These are phyloP conservation scores for Russula sp. DNA, from an alignment of 768 basidiomycete species.

Conservation along the genomic window DNA sequence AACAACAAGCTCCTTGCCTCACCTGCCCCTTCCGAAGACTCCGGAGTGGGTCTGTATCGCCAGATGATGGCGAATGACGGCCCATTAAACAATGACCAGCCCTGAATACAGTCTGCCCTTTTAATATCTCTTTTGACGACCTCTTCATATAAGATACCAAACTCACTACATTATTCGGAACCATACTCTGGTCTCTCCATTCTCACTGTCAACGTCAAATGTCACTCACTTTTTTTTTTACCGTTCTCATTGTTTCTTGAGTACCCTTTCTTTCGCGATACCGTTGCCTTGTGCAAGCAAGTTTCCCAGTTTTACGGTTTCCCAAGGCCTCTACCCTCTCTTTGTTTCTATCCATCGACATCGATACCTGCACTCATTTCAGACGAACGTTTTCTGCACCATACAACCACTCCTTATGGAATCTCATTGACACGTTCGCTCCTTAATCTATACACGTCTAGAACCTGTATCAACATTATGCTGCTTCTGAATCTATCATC, in stretches of 20 bases:
- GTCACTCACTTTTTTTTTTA: conserved; percentile 13
- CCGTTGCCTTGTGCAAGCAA: conserved; percentile 27
- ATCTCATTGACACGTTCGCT: conserved; percentile 32
- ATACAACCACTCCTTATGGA: conserved; percentile 29
- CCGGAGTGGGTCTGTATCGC: conserved; percentile 79
- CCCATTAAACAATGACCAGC: conserved; percentile 46
- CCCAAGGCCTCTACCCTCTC: background rate
- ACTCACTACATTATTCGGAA: conserved; percentile 31
- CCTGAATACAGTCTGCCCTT: conserved; percentile 30
- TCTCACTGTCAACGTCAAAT: conserved; percentile 32
- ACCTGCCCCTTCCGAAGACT: conserved; percentile 77
- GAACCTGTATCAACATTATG: conserved; percentile 38
- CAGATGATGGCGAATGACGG: conserved; percentile 77
- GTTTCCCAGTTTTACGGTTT: conserved; percentile 13
- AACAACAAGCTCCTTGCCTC: conserved; percentile 55
- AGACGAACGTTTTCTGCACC: conserved; percentile 22
- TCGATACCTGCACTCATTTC: conserved; percentile 29
- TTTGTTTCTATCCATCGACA: conserved; percentile 17
- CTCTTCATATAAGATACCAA: conserved; percentile 22
- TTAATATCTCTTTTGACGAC: conserved; percentile 30
- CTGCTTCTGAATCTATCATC: conserved; percentile 28
- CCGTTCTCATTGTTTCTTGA: conserved; percentile 24
- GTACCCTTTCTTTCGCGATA: conserved; percentile 30
- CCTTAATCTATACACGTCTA: conserved; percentile 34
- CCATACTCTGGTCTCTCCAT: conserved; percentile 30